These are phyloP conservation scores for Cordyceps militaris DNA, from an alignment of 2,329 filamentous ascomycete species.

Conservation along the genomic window DNA sequence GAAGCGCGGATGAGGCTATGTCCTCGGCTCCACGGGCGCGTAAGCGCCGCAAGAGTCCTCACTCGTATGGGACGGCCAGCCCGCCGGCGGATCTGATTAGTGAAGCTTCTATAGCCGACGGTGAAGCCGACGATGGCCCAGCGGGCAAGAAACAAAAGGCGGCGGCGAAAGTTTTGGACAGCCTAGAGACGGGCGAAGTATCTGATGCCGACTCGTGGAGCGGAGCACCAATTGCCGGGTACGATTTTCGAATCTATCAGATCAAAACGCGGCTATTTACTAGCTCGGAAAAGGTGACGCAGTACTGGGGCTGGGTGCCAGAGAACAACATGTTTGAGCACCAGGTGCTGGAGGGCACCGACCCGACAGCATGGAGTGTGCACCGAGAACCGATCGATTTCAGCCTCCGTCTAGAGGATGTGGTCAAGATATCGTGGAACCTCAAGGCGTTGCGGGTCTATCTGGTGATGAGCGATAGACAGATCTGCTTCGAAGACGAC, in stretches of 20 bases:
- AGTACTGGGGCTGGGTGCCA: constrained; percentile 49
- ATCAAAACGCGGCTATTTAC: constrained; percentile 43
- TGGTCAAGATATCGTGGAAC: constrained; percentile 40
- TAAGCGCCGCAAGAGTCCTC: constrained; percentile 4
- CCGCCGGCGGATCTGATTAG: background rate
- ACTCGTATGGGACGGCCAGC: background rate
- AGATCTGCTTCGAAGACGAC: constrained; percentile 24
- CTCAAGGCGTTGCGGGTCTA: constrained; percentile 35
- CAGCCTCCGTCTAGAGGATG: constrained; percentile 38
- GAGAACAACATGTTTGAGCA: constrained; percentile 41
- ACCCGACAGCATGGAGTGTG: constrained; percentile 40
- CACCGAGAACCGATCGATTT: constrained; percentile 47
- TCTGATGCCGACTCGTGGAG: constrained; percentile 47
- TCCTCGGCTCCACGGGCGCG: constrained; percentile 9
- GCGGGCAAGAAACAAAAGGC: background rate
- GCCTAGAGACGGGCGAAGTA: constrained; percentile 1
- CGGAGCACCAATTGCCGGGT: constrained; percentile 34
- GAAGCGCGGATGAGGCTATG: constrained; percentile 12
- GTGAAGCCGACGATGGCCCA: background rate
- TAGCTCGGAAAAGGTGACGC: constrained; percentile 40
- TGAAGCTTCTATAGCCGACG: background rate
- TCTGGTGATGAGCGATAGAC: constrained; percentile 30
- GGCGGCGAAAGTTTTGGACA: background rate
- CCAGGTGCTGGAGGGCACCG: constrained; percentile 42
- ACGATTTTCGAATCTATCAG: constrained; percentile 46